phyloP scores from a whole-genome alignment of 192 early-diverging fungal species.

The Coemansia asiatica region DNA sequence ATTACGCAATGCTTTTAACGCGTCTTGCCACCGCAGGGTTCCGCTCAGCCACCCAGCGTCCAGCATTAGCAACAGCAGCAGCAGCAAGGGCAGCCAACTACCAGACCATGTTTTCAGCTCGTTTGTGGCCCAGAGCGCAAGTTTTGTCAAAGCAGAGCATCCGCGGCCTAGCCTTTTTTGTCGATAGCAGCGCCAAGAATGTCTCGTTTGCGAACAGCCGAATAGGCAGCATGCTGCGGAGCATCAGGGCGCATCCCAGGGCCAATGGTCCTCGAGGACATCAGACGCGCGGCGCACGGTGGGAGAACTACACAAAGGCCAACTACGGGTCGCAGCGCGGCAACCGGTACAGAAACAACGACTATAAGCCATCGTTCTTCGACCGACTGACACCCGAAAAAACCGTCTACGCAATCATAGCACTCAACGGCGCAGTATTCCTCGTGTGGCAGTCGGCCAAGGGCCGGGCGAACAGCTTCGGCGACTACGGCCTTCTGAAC shows the following conservation, averaged over 20 bases:
- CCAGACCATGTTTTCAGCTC: neutral
- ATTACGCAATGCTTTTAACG: neutral
- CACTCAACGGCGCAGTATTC: constrained; percentile 39
- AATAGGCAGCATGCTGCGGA: neutral
- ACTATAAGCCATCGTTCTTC: constrained; percentile 10
- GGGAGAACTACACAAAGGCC: constrained; percentile 50
- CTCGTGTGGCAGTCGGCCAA: constrained; percentile 35
- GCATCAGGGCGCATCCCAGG: neutral
- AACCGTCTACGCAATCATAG: constrained; percentile 35
- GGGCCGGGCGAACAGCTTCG: constrained; percentile 12
- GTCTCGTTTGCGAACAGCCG: neutral
- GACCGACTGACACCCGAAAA: constrained; percentile 27
- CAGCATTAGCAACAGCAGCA: neutral
- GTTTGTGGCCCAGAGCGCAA: neutral
- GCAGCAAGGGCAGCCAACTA: neutral
- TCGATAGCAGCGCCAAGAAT: neutral
- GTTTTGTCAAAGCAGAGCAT: neutral
- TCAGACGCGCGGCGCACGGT: constrained; percentile 41
- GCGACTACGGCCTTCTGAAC: constrained; percentile 14
- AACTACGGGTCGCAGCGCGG: constrained; percentile 41
- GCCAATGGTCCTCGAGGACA: constrained; percentile 19
- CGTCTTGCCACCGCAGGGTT: neutral
- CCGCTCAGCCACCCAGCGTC: neutral
- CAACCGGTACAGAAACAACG: constrained; percentile 30
- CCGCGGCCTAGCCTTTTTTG: neutral